phyloP scores from a whole-genome alignment of 2,329 filamentous ascomycete species.

The Gremmenia infestans region DNA sequence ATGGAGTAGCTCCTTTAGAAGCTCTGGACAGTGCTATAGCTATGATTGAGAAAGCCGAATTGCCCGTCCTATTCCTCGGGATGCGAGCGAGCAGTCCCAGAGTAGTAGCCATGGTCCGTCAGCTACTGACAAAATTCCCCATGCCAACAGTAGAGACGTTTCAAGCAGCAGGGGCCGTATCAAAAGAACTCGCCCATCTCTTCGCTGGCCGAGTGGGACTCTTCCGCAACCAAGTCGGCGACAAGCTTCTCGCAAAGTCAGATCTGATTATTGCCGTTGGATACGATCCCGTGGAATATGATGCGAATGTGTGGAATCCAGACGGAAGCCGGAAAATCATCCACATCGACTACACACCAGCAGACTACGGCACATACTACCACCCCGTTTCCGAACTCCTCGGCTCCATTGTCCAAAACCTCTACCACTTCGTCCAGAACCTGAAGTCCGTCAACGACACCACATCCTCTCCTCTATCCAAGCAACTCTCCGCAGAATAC shows the following conservation, averaged over 20 bases:
- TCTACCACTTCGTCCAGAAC: conserved; percentile 3
- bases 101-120: conserved; percentile 38
- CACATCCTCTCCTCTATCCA: conserved; percentile 1
- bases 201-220: conserved; percentile 45
- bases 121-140: conserved; percentile 37
- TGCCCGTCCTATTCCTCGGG: conserved; percentile 43
- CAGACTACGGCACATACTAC: conserved; percentile 15
- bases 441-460: conserved; percentile 1
- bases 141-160: conserved; percentile 46
- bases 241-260: conserved; percentile 38
- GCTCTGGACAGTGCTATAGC: no score
- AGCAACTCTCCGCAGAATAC: conserved; percentile 5
- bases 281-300: conserved; percentile 45
- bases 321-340: conserved; percentile 35
- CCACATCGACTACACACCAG: conserved; percentile 41
- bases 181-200: conserved; percentile 38
- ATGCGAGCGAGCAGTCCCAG: conserved; percentile 37
- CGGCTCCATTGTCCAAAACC: conserved; percentile 10
- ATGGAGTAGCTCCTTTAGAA: conserved; percentile 32
- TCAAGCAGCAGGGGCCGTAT: conserved; percentile 44
- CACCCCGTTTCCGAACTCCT: conserved; percentile 15
- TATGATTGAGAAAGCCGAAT: conserved; percentile 32
- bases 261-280: conserved; percentile 42
- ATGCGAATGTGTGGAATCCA: conserved; percentile 41
- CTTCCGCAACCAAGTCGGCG: conserved; percentile 45